phyloP scores from a whole-genome alignment of 495 filamentous ascomycete genomes.

The Talaromyces borbonicus region DNA sequence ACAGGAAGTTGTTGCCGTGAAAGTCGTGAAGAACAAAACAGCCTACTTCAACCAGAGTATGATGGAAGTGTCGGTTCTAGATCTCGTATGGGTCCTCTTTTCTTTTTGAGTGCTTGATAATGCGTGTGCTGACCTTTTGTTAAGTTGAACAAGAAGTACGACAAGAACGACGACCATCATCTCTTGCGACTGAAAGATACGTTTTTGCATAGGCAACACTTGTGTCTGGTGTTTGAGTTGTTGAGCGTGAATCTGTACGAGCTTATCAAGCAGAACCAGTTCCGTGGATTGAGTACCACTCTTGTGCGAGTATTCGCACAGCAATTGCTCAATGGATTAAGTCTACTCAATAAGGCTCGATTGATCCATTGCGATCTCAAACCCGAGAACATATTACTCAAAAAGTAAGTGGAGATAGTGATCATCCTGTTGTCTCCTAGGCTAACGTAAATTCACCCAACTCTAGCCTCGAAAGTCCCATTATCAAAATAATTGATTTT shows the following conservation, averaged over 20 bases:
- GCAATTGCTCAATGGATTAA: slow-evolving; percentile 86
- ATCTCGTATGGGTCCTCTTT: slow-evolving; percentile 66
- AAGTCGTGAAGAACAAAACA: slow-evolving; percentile 98
- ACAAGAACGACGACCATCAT: slow-evolving; percentile 99
- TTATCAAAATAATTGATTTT: slow-evolving; percentile 99
- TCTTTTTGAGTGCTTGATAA: background rate
- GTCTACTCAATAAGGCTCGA: slow-evolving; percentile 89
- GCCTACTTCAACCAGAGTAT: slow-evolving; percentile 99
- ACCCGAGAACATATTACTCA: slow-evolving; percentile 95
- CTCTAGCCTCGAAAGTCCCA: slow-evolving; percentile 81
- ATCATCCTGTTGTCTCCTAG: background rate
- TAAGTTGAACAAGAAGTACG: slow-evolving; percentile 92
- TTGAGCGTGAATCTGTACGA: slow-evolving; percentile 98
- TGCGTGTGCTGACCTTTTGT: slow-evolving; percentile 16
- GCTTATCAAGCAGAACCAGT: slow-evolving; percentile 99
- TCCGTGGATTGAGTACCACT: slow-evolving; percentile 93
- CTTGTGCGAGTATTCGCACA: slow-evolving; percentile 97
- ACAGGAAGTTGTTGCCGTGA: slow-evolving; percentile 96
- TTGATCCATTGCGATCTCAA: slow-evolving; percentile 98
- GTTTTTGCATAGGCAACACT: slow-evolving; percentile 95
- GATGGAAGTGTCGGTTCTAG: slow-evolving; percentile 99
- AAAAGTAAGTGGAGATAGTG: slow-evolving; percentile 56
- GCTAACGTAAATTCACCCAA: background rate
- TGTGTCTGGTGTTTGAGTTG: slow-evolving; percentile 95
- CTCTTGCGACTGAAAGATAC: slow-evolving; percentile 93